These are phyloP conservation scores for Fusarium sp. DNA, from an alignment of 2,329 filamentous ascomycete genomes.

Conservation along the genomic window DNA sequence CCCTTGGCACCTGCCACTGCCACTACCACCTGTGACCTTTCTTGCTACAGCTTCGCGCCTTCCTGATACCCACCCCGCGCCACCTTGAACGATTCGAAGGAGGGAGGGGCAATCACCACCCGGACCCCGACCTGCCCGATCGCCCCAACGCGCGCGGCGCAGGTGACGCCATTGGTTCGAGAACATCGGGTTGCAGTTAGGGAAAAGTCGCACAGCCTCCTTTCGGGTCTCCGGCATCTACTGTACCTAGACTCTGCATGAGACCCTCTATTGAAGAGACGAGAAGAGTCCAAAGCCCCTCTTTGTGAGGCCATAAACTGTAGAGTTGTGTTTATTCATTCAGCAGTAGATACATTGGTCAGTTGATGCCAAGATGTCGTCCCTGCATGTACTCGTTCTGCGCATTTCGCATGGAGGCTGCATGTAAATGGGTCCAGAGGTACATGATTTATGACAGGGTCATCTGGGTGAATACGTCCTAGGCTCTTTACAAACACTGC, in stretches of 20 bases:
- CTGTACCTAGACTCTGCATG: not conserved
- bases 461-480: not conserved
- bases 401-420: not conserved
- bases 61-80: constrained; percentile 19
- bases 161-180: constrained; percentile 35
- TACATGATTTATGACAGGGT: not conserved
- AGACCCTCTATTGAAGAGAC: not conserved
- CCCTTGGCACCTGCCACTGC: constrained; percentile 30
- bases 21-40: constrained; percentile 24
- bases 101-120: constrained; percentile 26
- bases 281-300: not conserved
- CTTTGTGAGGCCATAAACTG: not conserved
- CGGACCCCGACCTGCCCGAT: constrained; percentile 12
- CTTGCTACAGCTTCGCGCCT: constrained; percentile 21
- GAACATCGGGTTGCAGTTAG: constrained; percentile 4
- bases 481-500: not conserved
- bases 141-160: constrained; percentile 24
- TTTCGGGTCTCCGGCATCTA: constrained; percentile 1
- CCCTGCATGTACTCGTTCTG: not conserved
- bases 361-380: not conserved
- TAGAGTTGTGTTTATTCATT: not conserved
- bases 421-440: not conserved
- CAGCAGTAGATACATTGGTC: not conserved
- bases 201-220: constrained; percentile 29
- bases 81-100: constrained; percentile 17